Base-by-base conservation (phyloP, 2,329 filamentous ascomycete species). In the Colletotrichum tropicale region DNA sequence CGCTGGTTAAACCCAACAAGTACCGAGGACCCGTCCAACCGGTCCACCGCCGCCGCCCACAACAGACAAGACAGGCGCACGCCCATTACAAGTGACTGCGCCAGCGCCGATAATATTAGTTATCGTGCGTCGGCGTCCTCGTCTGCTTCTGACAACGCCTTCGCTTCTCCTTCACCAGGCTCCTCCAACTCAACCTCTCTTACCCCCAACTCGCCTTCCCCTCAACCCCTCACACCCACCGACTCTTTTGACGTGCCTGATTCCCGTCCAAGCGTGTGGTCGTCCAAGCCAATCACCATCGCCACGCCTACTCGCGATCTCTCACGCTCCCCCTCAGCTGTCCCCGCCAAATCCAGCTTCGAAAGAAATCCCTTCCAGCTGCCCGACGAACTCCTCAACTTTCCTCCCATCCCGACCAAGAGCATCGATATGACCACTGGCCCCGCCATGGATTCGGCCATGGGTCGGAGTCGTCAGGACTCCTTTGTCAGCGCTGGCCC, bases 401-500 rank as follows among this genome's bases (percentile, higher is more conserved):
- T 78, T 77, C 56, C 70, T 60, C 62, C 77, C 38, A 70, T 78
- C 76, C 78, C 81, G 71, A 78, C 80, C 78, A 77, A 81, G 75
- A 79, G 81, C 72, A 78, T 85, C 78, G 83, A 88, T 70, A 92
- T 93, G 89, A 92, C 91, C 78, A 90, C 91, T 79, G 90, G 90
- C 79, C 88, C 89, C 71, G 85, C 87, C 77, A 89, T 91, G 81
- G 91, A 93, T 84, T 86, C 88, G 85, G 87, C 88, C 74, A 87
- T 91, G 85, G 86, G 88, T 85, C 90, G 89, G 82, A 87, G 84
- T 83, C 89, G 91, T 79, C 90, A 93, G 82, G 91, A 93, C 85
- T 93, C 91, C 70, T 93, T 93, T 83, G 90, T 91, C 83, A 91
- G 90, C 85, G 89, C 90, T 74, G 91, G 91, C 65, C 90, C 92